Percentiles rank a stretch among this genome's conserved stretches.
phyloP scores from a whole-genome alignment of 2,329 filamentous ascomycete genomes.

The Metarhizium anisopliae region DNA sequence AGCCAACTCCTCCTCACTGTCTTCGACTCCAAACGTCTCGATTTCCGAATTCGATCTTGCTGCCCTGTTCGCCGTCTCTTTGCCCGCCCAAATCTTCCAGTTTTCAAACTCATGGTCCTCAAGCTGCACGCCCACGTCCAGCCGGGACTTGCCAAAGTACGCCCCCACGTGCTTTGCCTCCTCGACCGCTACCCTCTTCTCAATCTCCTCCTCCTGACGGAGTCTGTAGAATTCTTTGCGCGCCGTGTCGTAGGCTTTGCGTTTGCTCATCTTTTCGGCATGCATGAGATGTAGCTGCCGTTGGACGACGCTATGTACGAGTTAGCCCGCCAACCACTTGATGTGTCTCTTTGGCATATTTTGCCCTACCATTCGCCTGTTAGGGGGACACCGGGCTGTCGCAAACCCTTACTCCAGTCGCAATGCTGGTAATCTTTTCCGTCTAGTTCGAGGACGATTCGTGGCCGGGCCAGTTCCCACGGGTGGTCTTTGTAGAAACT shows the following conservation, averaged over 20 bases:
- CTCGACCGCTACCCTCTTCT: conserved; percentile 74
- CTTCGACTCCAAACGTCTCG: conserved; percentile 30
- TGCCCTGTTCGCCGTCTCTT: conserved; percentile 33
- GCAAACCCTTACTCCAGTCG: conserved; percentile 70
- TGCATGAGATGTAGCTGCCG: conserved; percentile 81
- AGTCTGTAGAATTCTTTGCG: conserved; percentile 85
- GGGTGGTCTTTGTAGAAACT: conserved; percentile 91
- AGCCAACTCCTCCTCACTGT: conserved; percentile 17
- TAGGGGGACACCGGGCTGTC: conserved; percentile 66
- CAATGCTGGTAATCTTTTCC: conserved; percentile 69
- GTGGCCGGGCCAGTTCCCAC: conserved; percentile 88
- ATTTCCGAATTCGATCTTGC: conserved; percentile 32
- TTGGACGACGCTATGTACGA: conserved; percentile 67
- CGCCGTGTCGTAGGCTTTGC: conserved; percentile 73
- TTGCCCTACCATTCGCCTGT: conserved; percentile 70
- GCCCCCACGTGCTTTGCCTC: conserved; percentile 81
- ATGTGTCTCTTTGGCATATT: neutral
- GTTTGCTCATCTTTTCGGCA: conserved; percentile 48
- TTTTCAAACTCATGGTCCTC: conserved; percentile 72
- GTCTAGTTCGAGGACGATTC: conserved; percentile 74
- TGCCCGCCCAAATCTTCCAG: conserved; percentile 74
- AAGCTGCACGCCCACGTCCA: conserved; percentile 72
- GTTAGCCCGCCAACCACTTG: conserved; percentile 9
- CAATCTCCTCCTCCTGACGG: conserved; percentile 73
- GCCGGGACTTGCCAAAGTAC: conserved; percentile 70